A percentile compares a stretch with the other conserved stretches of the same genome.
Evolutionary conservation across 2,329 filamentous ascomycete genomes (phyloP).

Genomic region (Diplodia mutila): DNA sequence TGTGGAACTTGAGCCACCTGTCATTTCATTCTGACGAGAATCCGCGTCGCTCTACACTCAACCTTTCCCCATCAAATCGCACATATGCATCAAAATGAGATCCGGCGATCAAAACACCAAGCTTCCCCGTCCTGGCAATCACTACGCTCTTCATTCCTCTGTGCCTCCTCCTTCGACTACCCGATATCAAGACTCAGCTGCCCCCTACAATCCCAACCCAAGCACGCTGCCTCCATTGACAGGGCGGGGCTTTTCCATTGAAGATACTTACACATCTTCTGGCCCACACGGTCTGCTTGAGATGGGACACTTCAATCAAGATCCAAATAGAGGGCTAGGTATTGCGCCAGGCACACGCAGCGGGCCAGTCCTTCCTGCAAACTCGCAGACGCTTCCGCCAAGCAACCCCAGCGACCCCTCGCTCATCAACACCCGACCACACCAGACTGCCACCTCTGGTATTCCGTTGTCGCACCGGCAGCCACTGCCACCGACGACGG

Average conservation of each 20-base stretch:
- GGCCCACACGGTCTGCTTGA: constrained; percentile 2
- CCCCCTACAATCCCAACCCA: not conserved
- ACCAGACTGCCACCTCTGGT: constrained; percentile 1
- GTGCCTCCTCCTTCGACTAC: constrained; percentile 7
- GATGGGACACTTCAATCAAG: constrained; percentile 4
- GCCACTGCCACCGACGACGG: constrained; percentile 37
- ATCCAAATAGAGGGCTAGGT: constrained; percentile 33
- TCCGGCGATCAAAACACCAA: constrained; percentile 18
- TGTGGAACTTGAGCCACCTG: too few species aligned
- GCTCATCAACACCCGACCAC: constrained; percentile 14
- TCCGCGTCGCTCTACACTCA: too few species aligned
- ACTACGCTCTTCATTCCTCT: constrained; percentile 15
- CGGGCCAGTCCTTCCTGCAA: constrained; percentile 34
- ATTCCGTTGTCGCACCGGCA: not conserved
- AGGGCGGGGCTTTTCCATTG: not conserved
- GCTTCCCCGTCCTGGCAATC: constrained; percentile 12
- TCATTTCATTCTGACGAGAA: too few species aligned
- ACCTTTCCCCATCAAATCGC: too few species aligned
- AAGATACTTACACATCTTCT: not conserved
- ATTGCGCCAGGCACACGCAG: constrained; percentile 36
- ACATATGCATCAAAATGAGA: constrained; percentile 17
- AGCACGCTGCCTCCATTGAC: constrained; percentile 14
- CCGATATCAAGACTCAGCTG: constrained; percentile 3
- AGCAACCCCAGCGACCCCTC: constrained; percentile 35
- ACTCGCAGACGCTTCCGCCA: constrained; percentile 39